Percentiles rank a stretch among this genome's conserved stretches.
Evolutionary conservation across 2,329 filamentous ascomycete genomes (phyloP).

Genomic region (Drechslerella stenobrocha): DNA sequence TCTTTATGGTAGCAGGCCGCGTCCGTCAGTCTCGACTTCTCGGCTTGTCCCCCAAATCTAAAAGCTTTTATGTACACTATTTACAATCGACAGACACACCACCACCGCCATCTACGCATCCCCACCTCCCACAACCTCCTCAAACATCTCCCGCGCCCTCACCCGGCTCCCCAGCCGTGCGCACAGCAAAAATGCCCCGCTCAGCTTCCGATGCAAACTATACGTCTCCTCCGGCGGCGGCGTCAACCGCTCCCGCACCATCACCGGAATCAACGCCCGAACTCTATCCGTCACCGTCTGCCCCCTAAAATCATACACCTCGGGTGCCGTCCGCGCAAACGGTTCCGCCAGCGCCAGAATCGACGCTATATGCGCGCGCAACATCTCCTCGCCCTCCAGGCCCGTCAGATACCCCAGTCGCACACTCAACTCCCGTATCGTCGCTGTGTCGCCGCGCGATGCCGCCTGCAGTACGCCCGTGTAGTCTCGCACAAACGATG

Average conservation of each 20-base stretch:
- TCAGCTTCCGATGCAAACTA: constrained; percentile 89
- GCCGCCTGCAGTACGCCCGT: constrained; percentile 79
- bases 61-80: no score
- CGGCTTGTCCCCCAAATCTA: no score
- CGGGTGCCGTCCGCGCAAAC: constrained; percentile 72
- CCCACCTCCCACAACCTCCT: constrained; percentile 56
- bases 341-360: constrained; percentile 91
- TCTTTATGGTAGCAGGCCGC: no score
- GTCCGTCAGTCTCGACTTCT: no score
- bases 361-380: constrained; percentile 84
- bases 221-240: constrained; percentile 98
- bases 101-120: not conserved
- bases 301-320: constrained; percentile 85
- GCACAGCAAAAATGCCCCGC: constrained; percentile 90
- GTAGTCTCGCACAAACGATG: constrained; percentile 77
- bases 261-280: constrained; percentile 81
- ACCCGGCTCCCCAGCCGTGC: constrained; percentile 82
- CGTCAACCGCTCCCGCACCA: constrained; percentile 83
- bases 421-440: constrained; percentile 70
- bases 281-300: constrained; percentile 98
- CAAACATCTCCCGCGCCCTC: constrained; percentile 77
- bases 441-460: constrained; percentile 67
- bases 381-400: constrained; percentile 80
- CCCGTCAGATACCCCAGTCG: constrained; percentile 89
- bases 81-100: constrained; percentile 4